Conservation (phyloP, 108 stramenopile genomes). For the Skeletonema marinoi region DNA sequence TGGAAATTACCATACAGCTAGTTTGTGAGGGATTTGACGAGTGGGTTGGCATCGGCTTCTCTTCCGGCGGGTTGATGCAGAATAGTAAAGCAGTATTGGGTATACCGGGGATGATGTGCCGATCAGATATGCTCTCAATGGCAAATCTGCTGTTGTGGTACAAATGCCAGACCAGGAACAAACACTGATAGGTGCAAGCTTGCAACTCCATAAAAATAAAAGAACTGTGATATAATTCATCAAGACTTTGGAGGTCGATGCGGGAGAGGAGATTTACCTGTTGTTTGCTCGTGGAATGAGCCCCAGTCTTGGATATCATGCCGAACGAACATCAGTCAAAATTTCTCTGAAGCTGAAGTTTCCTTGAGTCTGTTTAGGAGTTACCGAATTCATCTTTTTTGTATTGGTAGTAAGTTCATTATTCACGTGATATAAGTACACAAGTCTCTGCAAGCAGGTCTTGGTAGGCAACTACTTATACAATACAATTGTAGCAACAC, state of each 20-base stretch:
- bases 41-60: conserved; percentile 4
- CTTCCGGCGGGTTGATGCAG: neutral
- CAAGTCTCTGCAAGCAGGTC: neutral
- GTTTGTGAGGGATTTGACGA: neutral
- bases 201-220: neutral
- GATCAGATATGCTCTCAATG: neutral
- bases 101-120: neutral
- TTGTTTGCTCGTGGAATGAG: neutral
- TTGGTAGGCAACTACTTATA: no score
- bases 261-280: neutral
- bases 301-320: neutral
- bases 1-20: neutral
- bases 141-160: neutral
- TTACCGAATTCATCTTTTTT: no score
- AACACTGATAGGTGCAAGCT: conserved; percentile 1
- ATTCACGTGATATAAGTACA: neutral
- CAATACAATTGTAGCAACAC: no score
- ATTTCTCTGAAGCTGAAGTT: neutral
- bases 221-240: neutral
- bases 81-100: neutral
- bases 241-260: neutral
- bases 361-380: no score
- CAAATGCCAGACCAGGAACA: neutral
- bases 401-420: neutral
- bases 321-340: neutral